Evolutionary conservation across 805 yeast genomes (phyloP), one percentile per base, ranked within the genome.

Genomic region (Lipomyces yamanashiensis): DNA sequence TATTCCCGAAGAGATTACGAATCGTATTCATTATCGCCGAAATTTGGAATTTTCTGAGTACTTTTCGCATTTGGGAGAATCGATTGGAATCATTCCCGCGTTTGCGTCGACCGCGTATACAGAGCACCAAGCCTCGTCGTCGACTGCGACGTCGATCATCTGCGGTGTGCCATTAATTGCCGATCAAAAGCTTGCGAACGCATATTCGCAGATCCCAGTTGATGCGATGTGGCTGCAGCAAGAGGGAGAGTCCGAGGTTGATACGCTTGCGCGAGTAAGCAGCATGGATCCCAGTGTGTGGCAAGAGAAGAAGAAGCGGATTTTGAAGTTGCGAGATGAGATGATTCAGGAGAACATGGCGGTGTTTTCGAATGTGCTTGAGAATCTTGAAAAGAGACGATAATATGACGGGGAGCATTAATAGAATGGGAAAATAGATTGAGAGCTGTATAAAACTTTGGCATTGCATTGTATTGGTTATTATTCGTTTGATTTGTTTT

Each of bases 221-320:
- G 65, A 60, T 3, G 61, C 63, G 21, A 37, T 66, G 54, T 66
- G 68, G 68, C 40, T 60, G 15, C 68, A 66, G 56, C 45, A 54
- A 33, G 56, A 52, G 2, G 59, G 48, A 43, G 66, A 66, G 54
- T 33, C 60, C 3, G 69, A 66, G 47, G 52, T 66, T 50, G 63
- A 64, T 21, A 56, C 70, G 62, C 58, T 71, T 62, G 67, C 75
- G 63, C 58, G 76, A 62, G 61, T 69, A 28, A 50, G 56, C 6
- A 68, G 64, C 1, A 37, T 61, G 33, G 66, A 54, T 1, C 57
- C 34, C 17, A 67, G 71, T 0, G 73, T 67, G 2, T 72, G 67
- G 12, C 80, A n/a, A 37, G 53, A 23, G 44, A 49, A 58, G 67
- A 54, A 57, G 36, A 28, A 49, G n/a, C 36, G 34, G 40, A 59